phyloP scores from a whole-genome alignment of 208 protist genomes.

The Zelonia costaricensis region DNA sequence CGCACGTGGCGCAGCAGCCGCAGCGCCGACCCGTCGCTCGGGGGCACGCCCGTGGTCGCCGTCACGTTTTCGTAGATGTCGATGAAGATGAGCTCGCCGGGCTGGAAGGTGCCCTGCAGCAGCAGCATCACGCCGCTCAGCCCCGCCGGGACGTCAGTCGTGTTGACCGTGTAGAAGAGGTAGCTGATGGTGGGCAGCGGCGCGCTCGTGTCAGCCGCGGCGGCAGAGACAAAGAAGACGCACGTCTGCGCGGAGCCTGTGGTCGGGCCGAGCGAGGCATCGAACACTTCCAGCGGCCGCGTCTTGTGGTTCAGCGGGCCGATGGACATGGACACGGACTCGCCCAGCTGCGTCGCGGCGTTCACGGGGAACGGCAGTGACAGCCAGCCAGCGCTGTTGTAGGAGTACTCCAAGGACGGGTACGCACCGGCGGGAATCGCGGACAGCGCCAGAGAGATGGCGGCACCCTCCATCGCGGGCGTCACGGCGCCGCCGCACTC shows the following conservation, averaged over 20 bases:
- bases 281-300: slow-evolving; percentile 31
- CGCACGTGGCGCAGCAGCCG: slow-evolving; percentile 20
- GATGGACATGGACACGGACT: slow-evolving; percentile 20
- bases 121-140: slow-evolving; percentile 21
- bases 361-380: slow-evolving; percentile 7
- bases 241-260: slow-evolving; percentile 33
- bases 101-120: slow-evolving; percentile 28
- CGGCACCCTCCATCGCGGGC: slow-evolving; percentile 5
- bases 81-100: slow-evolving; percentile 24
- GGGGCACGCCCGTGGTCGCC: neutral
- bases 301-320: slow-evolving; percentile 17
- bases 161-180: slow-evolving; percentile 30
- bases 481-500: slow-evolving; percentile 22
- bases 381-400: slow-evolving; percentile 22
- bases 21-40: neutral
- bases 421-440: slow-evolving; percentile 29
- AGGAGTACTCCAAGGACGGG: slow-evolving; percentile 13
- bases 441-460: slow-evolving; percentile 13
- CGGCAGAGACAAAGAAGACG: slow-evolving; percentile 52
- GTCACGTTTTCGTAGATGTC: slow-evolving; percentile 18
- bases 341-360: slow-evolving; percentile 9
- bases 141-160: slow-evolving; percentile 5
- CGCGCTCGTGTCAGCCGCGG: slow-evolving; percentile 2
- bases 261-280: slow-evolving; percentile 25
- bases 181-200: slow-evolving; percentile 11